Evolutionary conservation across 1,284 basidiomycete species (phyloP), one percentile per base, ranked within the genome.

Genomic region (Sutorius eximius): DNA sequence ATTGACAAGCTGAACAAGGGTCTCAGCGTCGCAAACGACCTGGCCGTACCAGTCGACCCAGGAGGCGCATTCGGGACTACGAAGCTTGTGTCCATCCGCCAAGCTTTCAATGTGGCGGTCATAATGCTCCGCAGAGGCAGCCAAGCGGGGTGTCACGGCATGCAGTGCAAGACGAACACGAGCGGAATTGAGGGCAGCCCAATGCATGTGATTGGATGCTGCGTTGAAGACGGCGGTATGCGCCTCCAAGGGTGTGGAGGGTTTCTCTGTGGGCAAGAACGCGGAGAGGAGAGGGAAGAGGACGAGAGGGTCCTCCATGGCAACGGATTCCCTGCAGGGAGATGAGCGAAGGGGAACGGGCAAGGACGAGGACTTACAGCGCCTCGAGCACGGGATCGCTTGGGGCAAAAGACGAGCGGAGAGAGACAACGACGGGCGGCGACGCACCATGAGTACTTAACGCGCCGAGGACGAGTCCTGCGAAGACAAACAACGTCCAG

Each of bases 21-120:
- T 81, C 40, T 89, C 82, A 3, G 82, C 78, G 51, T 85, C 84
- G 66, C 93, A 96, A 11, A 89, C 83, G 16, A 84, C 78, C 55
- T 84, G 74, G 0, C 91, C 91, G 62, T 89, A 87, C 88, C 91
- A 95, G 57, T 95, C 90, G 4, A 95, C 86, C 93, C 93, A 96
- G 18, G 87, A 87, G 1, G 78, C 83, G 65, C 93, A 95, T 7
- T 62, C 53, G 16, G 55, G 53, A 15, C n/a, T 53, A 16, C 38
- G 27, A 34, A 67, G 59, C 20, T 41, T 59, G 52, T 59, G 62
- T 18, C 67, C 66, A 12, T 73, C 71, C 7, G 56, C 53, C 2
- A 71, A 70, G n/a, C 71, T 54, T 48, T 63, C 70, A 53, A 73
- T 74, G 61, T 69, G 69, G 54, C 77, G 75, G n/a, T 70, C 69